Percentiles rank a stretch among this genome's conserved stretches.
Evolutionary conservation across 78 protist species (phyloP).

Genomic region (Bigelowiella natans): DNA sequence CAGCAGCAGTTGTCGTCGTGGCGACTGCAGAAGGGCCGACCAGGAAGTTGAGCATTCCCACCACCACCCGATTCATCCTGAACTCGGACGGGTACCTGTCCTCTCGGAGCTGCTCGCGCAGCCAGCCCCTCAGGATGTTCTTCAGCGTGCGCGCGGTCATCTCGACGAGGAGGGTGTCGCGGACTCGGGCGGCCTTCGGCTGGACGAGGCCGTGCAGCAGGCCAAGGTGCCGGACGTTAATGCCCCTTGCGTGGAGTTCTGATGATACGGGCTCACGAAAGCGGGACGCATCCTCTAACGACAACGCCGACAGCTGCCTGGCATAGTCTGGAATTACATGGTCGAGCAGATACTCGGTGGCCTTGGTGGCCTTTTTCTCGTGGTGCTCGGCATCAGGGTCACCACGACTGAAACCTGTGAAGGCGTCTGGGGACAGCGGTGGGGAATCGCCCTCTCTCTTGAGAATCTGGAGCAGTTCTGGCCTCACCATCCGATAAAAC

Average conservation of each 20-base stretch:
- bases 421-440: neutral
- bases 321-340: too few species aligned
- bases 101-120: neutral
- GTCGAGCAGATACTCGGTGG: too few species aligned
- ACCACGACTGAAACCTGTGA: neutral
- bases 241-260: neutral
- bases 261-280: too few species aligned
- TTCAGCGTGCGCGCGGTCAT: neutral
- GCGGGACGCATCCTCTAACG: too few species aligned
- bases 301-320: too few species aligned
- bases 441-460: neutral
- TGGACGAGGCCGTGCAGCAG: neutral
- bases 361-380: too few species aligned
- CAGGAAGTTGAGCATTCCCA: neutral
- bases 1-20: too few species aligned
- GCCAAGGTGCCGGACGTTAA: neutral
- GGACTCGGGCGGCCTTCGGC: neutral
- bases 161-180: neutral
- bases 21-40: neutral
- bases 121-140: neutral
- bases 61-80: neutral
- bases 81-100: neutral
- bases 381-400: too few species aligned
- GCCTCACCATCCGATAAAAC: neutral
- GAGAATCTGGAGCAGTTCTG: neutral